phyloP scores from a whole-genome alignment of 164 flowering plant genomes.

The Berberis thunbergii region DNA sequence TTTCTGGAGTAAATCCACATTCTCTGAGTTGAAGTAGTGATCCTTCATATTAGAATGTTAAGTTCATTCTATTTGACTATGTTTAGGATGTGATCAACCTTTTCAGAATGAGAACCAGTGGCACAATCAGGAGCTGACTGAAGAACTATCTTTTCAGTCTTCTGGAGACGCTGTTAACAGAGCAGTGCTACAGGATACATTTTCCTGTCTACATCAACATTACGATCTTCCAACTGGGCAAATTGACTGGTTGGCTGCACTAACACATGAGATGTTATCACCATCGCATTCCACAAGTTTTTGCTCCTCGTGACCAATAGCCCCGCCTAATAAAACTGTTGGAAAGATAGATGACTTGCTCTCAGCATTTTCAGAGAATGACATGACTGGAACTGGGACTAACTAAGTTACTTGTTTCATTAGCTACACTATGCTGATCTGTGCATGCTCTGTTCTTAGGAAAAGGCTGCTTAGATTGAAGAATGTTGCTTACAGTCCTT shows the following conservation, averaged over 20 bases:
- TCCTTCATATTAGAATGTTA: too few relatives aligned
- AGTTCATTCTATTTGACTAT: too few relatives aligned
- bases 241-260: slow-evolving; percentile 27
- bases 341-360: slow-evolving; percentile 21
- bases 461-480: slow-evolving; percentile 9
- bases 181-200: slow-evolving; percentile 24
- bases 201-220: slow-evolving; percentile 19
- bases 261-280: slow-evolving; percentile 45
- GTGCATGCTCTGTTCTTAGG: slow-evolving; percentile 21
- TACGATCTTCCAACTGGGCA: slow-evolving; percentile 2
- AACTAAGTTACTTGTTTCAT: slow-evolving; percentile 44
- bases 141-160: slow-evolving; percentile 7
- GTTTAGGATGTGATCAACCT: too few relatives aligned
- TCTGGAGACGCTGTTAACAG: slow-evolving; percentile 14
- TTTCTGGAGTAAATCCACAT: not conserved
- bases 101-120: too few relatives aligned
- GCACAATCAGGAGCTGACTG: too few relatives aligned
- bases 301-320: slow-evolving; percentile 11
- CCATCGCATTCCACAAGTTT: slow-evolving; percentile 20
- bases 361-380: slow-evolving; percentile 48
- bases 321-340: slow-evolving; percentile 8
- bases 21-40: too few relatives aligned
- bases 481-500: slow-evolving; percentile 32
- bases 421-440: slow-evolving; percentile 27
- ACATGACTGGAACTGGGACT: slow-evolving; percentile 48